phyloP scores from a whole-genome alignment of 176 grass and related monocot species.

The Aegilops longissima region DNA sequence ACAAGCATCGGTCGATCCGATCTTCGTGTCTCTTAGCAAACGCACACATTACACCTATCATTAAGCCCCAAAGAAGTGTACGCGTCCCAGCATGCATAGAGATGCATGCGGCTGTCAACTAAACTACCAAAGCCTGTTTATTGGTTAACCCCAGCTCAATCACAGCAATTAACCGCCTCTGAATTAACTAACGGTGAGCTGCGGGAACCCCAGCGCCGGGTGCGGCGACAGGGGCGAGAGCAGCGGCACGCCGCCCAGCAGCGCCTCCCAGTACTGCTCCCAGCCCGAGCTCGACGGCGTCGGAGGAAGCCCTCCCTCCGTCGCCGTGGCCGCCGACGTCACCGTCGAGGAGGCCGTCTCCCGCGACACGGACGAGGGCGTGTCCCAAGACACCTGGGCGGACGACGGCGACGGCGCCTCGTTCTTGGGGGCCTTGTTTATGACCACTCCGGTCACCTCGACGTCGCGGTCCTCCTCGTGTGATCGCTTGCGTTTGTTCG shows the following conservation, averaged over 20 bases:
- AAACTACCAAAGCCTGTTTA: not conserved
- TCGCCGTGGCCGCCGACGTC: not conserved
- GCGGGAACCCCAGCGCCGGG: slow-evolving; percentile 37
- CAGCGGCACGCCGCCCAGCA: slow-evolving; percentile 34
- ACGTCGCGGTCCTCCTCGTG: slow-evolving; percentile 19
- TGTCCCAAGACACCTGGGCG: not conserved
- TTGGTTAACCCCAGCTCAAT: not conserved
- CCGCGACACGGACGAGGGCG: slow-evolving; percentile 25
- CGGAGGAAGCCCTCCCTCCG: not conserved
- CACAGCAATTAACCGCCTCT: not conserved
- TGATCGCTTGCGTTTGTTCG: slow-evolving; percentile 35
- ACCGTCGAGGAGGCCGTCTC: slow-evolving; percentile 17
- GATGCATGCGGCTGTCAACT: not conserved
- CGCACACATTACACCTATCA: not conserved
- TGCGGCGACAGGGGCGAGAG: slow-evolving; percentile 53
- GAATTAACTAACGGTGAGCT: slow-evolving; percentile 37
- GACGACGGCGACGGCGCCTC: not conserved
- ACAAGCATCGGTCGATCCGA: not conserved
- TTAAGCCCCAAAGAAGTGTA: not conserved
- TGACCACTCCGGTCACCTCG: slow-evolving; percentile 30
- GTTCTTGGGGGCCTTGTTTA: slow-evolving; percentile 22
- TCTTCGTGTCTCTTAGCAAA: not conserved
- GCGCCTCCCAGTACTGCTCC: slow-evolving; percentile 47
- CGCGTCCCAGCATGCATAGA: not conserved
- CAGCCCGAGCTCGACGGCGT: slow-evolving; percentile 39